Evolutionary conservation across 257 asterid species (phyloP).

Genomic region (Przewalskia tangutica): DNA sequence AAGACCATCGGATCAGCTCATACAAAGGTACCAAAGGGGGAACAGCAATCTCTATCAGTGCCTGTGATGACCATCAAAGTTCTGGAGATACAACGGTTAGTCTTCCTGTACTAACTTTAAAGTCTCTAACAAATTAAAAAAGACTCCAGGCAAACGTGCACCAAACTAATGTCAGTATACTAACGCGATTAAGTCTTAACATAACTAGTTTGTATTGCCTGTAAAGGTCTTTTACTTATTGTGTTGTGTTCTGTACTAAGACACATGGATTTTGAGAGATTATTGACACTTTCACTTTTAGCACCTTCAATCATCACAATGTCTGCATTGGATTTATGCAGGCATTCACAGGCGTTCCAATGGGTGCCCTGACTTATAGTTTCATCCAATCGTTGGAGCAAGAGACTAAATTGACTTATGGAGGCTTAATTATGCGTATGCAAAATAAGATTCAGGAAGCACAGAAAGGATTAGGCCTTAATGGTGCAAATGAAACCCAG

Average conservation of each 20-base stretch:
- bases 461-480: constrained; percentile 11
- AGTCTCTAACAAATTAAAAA: background rate
- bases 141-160: background rate
- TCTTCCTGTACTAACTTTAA: background rate
- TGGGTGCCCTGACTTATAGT: constrained; percentile 62
- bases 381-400: constrained; percentile 42
- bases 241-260: background rate
- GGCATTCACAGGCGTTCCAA: constrained; percentile 47
- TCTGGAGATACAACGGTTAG: constrained; percentile 74
- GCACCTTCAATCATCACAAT: background rate
- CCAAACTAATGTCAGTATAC: background rate
- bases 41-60: constrained; percentile 56
- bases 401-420: constrained; percentile 45
- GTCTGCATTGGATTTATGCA: constrained; percentile 9
- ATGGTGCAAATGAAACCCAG: constrained; percentile 16
- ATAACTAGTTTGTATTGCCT: background rate
- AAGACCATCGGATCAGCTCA: constrained; percentile 37
- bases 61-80: constrained; percentile 79
- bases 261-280: background rate
- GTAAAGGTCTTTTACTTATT: background rate
- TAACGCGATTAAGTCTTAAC: background rate
- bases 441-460: constrained; percentile 26
- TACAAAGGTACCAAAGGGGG: constrained; percentile 73
- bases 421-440: constrained; percentile 34
- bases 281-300: background rate